A percentile compares a stretch with the other conserved stretches of the same genome.
Conservation (phyloP, 2,329 filamentous ascomycete genomes). For the Alternaria infectoria region DNA sequence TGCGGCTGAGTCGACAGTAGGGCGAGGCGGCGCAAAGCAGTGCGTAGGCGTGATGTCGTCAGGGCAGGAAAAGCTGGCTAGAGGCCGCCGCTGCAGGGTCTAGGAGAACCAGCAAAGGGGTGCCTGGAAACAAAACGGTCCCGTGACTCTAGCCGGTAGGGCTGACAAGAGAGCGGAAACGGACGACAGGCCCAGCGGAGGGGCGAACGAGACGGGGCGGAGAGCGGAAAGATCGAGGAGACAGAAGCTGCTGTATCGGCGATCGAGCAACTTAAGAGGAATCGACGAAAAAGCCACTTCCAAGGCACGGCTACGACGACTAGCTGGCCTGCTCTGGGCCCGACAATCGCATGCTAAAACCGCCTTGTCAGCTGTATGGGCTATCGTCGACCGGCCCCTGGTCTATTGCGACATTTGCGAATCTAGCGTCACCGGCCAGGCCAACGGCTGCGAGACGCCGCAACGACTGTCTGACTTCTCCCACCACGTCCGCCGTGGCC, state of each 20-base stretch:
- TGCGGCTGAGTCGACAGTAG: not conserved
- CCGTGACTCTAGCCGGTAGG: conserved; percentile 11
- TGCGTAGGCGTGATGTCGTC: not conserved
- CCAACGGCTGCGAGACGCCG: conserved; percentile 10
- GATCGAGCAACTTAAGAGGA: conserved; percentile 13
- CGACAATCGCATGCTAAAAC: conserved; percentile 8
- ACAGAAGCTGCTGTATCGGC: conserved; percentile 2
- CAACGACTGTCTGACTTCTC: not conserved
- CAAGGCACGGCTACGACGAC: conserved; percentile 11
- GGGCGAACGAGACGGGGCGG: conserved; percentile 3
- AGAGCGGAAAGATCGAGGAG: conserved; percentile 1
- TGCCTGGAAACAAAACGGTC: not conserved
- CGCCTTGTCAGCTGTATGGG: conserved; percentile 12
- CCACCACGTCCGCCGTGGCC: not conserved
- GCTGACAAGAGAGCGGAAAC: conserved; percentile 8
- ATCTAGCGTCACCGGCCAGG: conserved; percentile 4
- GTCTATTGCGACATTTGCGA: conserved; percentile 13
- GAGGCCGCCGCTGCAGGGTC: conserved; percentile 8
- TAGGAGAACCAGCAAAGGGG: not conserved
- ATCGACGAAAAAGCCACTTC: conserved; percentile 8
- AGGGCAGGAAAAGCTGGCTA: conserved; percentile 3
- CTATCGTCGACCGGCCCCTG: conserved; percentile 7
- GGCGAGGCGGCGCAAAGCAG: not conserved
- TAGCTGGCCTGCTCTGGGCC: conserved; percentile 5
- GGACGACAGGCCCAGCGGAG: conserved; percentile 3